Evolutionary conservation across 768 basidiomycete genomes (phyloP).

Genomic region (Podaxis mareebaensis): DNA sequence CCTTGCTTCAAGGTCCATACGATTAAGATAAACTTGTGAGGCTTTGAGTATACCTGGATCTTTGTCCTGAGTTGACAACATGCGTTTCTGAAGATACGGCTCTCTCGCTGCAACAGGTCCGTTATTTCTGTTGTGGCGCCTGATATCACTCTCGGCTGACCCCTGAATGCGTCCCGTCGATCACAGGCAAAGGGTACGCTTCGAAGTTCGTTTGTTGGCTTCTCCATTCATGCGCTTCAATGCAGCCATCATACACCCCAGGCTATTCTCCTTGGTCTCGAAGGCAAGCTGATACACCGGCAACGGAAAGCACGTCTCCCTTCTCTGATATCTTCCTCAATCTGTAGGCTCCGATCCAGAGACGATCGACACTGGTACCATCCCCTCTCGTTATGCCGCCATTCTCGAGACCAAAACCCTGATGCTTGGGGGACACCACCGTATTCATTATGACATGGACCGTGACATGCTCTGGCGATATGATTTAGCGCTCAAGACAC

Average conservation of each 20-base stretch:
- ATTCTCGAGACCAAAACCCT: conserved; percentile 69
- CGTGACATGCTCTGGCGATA: conserved; percentile 92
- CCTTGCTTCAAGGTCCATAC: conserved; percentile 55
- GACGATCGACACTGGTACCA: conserved; percentile 87
- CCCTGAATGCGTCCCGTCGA: background rate
- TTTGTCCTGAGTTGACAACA: conserved; percentile 9
- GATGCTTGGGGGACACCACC: conserved; percentile 68
- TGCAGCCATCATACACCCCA: conserved; percentile 84
- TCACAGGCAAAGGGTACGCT: conserved; percentile 72
- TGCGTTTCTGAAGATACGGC: conserved; percentile 62
- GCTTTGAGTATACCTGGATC: background rate
- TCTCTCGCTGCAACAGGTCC: conserved; percentile 89
- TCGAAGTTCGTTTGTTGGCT: conserved; percentile 8
- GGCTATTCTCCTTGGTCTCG: conserved; percentile 80
- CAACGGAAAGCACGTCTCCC: background rate
- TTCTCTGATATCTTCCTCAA: conserved; percentile 13
- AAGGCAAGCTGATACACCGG: conserved; percentile 41
- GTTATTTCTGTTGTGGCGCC: conserved; percentile 16
- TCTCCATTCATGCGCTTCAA: conserved; percentile 2
- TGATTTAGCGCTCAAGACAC: conserved; percentile 86
- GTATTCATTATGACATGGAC: conserved; percentile 86
- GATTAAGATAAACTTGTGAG: conserved; percentile 84
- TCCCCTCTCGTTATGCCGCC: conserved; percentile 69
- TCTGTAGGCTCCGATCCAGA: conserved; percentile 80
- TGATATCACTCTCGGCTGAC: background rate